Percentiles rank a stretch among this genome's conserved stretches.
These are phyloP conservation scores for Larix kaempferi DNA, from an alignment of 75 land plant genomes.

Conservation along the genomic window DNA sequence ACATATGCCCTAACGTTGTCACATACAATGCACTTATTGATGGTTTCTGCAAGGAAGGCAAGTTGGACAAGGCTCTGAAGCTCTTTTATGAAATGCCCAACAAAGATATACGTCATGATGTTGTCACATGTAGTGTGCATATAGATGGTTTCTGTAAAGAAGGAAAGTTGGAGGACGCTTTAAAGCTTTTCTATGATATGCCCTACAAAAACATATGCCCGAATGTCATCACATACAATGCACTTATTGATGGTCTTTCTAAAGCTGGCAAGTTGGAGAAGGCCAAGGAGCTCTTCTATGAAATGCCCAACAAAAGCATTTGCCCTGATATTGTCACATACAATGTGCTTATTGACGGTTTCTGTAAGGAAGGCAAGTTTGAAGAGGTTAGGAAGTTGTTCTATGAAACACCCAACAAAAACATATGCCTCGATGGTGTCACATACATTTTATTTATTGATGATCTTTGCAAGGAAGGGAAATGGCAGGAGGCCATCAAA, in stretches of 20 bases:
- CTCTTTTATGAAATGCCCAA: conserved; percentile 33
- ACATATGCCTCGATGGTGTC: conserved; percentile 27
- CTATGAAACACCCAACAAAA: conserved; percentile 40
- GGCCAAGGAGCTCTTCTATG: conserved; percentile 29
- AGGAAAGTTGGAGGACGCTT: conserved; percentile 42
- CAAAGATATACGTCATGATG: conserved; percentile 21
- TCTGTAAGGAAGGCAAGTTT: conserved; percentile 23
- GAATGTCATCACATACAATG: conserved; percentile 45
- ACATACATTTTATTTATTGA: conserved; percentile 41
- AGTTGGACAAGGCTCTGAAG: conserved; percentile 33
- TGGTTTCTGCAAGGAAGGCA: conserved; percentile 43
- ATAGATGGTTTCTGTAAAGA: conserved; percentile 51
- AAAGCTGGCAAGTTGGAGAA: conserved; percentile 29
- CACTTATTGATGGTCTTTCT: conserved; percentile 39
- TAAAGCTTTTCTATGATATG: conserved; percentile 18
- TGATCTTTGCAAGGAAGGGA: conserved; percentile 42
- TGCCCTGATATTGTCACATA: conserved; percentile 36
- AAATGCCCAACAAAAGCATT: conserved; percentile 27
- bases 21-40: conserved; percentile 26
- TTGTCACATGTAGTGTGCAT: conserved; percentile 39
- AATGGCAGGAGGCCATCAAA: too few species aligned
- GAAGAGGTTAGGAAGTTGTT: conserved; percentile 42
- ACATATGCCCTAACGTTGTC: conserved; percentile 32
- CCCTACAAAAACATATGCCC: conserved; percentile 21
- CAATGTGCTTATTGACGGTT: conserved; percentile 32